Conservation (phyloP, 345 rosid species). For the Citrus mangshanensis region DNA sequence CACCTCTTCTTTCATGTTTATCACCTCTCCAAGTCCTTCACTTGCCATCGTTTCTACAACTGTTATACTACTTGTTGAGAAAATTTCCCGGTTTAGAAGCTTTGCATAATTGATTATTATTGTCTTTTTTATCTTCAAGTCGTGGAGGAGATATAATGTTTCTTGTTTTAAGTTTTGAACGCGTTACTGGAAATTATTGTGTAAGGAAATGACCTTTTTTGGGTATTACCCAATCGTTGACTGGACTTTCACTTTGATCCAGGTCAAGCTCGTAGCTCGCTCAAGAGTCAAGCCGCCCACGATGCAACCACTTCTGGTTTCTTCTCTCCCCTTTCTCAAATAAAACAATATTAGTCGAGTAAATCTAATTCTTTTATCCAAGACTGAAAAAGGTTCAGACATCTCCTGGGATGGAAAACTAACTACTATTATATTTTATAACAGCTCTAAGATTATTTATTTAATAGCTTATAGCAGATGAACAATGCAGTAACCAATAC, state of each 20-base stretch:
- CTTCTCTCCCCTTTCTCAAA: neutral
- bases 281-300: constrained; percentile 2
- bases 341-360: too few species aligned
- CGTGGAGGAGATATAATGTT: too few species aligned
- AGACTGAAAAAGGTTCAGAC: too few species aligned
- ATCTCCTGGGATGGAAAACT: neutral
- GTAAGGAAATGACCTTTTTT: neutral
- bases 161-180: too few species aligned
- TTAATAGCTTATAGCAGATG: too few species aligned
- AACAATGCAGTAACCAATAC: too few species aligned
- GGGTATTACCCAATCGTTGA: constrained; percentile 1
- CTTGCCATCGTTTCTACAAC: constrained; percentile 19
- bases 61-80: neutral
- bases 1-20: constrained; percentile 31
- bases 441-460: neutral
- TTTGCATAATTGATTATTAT: neutral
- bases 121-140: too few species aligned
- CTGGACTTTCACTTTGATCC: neutral
- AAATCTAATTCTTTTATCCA: too few species aligned
- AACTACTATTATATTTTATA: neutral
- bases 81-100: neutral
- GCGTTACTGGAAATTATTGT: neutral
- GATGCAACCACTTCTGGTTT: neutral
- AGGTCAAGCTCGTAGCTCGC: too few species aligned
- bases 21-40: constrained; percentile 14